phyloP scores from a whole-genome alignment of 805 yeast species.

The Candida vaughaniae region DNA sequence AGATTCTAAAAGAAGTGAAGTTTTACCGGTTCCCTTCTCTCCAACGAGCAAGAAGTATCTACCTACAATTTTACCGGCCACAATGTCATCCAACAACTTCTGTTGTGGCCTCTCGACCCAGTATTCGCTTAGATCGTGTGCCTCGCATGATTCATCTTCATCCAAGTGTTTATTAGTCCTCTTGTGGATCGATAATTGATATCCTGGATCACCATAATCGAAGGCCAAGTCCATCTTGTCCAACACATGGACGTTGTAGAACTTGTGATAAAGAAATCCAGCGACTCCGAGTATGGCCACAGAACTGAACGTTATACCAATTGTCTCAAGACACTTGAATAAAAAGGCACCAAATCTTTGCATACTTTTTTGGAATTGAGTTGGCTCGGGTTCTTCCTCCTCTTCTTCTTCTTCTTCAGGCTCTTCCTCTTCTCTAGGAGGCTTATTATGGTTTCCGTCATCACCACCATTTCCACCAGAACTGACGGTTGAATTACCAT shows the following conservation, averaged over 20 bases:
- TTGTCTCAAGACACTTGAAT: constrained; percentile 59
- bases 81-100: constrained; percentile 57
- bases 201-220: constrained; percentile 63
- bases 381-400: constrained; percentile 16
- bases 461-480: constrained; percentile 14
- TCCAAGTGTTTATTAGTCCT: constrained; percentile 33
- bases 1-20: constrained; percentile 70
- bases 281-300: constrained; percentile 67
- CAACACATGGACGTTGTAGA: constrained; percentile 58
- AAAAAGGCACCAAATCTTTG: constrained; percentile 23
- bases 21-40: constrained; percentile 85
- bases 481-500: background rate
- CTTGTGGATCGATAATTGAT: constrained; percentile 56
- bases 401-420: constrained; percentile 16
- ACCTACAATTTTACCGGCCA: constrained; percentile 63
- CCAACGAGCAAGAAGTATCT: constrained; percentile 73
- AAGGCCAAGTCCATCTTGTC: constrained; percentile 67
- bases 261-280: constrained; percentile 67
- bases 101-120: constrained; percentile 80
- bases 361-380: constrained; percentile 19
- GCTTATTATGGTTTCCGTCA: constrained; percentile 10
- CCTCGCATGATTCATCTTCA: constrained; percentile 22
- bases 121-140: constrained; percentile 19
- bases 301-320: constrained; percentile 69
- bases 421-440: constrained; percentile 9